Percentiles rank a stretch among this genome's conserved stretches.
Conservation (phyloP, 495 filamentous ascomycete genomes). For the Collariella sp. region DNA sequence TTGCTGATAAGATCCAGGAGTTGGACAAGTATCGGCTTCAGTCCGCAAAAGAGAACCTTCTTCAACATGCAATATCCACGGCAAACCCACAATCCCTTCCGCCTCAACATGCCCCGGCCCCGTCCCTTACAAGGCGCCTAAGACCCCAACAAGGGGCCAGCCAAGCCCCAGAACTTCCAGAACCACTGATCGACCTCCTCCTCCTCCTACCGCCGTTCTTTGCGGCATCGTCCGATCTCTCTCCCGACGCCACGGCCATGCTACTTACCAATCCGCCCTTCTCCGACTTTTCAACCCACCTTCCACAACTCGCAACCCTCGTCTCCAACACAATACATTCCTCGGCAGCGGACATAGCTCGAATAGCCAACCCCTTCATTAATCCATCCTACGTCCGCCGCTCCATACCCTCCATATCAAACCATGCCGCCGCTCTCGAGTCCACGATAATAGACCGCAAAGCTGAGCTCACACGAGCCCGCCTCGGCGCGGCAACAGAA, state of each 20-base stretch:
- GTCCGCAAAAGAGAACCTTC: constrained; percentile 33
- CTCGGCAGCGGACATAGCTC: constrained; percentile 34
- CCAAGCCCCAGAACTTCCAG: constrained; percentile 17
- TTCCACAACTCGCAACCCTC: constrained; percentile 34
- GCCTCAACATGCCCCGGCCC: constrained; percentile 13
- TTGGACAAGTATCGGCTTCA: constrained; percentile 34
- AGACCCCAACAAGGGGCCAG: constrained; percentile 3
- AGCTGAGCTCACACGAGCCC: constrained; percentile 23
- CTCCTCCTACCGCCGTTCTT: constrained; percentile 34
- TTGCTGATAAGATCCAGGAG: constrained; percentile 23
- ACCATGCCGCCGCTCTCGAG: constrained; percentile 22
- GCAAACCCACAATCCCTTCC: constrained; percentile 13
- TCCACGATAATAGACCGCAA: constrained; percentile 16
- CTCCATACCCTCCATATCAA: constrained; percentile 33
- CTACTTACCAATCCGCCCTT: constrained; percentile 38
- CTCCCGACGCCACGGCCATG: constrained; percentile 19
- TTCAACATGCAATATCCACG: constrained; percentile 32
- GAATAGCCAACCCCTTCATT: constrained; percentile 39
- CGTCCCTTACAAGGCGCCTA: constrained; percentile 16
- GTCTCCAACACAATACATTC: constrained; percentile 34
- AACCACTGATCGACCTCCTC: constrained; percentile 35
- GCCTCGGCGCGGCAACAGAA: constrained; percentile 24
- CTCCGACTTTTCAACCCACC: constrained; percentile 30
- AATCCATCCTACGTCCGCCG: constrained; percentile 48
- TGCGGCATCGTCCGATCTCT: constrained; percentile 10